Base-by-base conservation (phyloP, 805 yeast genomes). In the Nakazawaea siamensis region DNA sequence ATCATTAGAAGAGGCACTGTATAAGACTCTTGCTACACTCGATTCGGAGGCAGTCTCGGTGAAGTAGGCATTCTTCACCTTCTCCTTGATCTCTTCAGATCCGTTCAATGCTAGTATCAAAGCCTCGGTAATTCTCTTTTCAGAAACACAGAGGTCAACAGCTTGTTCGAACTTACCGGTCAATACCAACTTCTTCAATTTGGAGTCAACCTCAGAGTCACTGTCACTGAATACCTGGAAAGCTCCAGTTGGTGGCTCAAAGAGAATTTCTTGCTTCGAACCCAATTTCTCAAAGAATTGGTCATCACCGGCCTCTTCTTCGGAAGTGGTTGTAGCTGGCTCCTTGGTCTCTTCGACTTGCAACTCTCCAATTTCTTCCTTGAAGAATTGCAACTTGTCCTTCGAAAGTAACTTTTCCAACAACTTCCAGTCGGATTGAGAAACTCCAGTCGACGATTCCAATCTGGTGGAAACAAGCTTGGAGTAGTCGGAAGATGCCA, bases 81-180 rank as follows among this genome's bases (percentile, higher is more conserved):
- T 73, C 35, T 71, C 66, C 45, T 82, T 81, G 52, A 79, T 63
- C 4, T 65, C 66, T 14, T 71, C 76, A 13, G 76, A 55, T 3
- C 80, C 84, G 47, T 76, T 75, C 49, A 82, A 58, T 0, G 97
- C 84, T 41, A 92, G 67, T 18, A 88, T 62, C 45, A 88, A 68
- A 3, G 97, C 96, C 53, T 92, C 97, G 16, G 72, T 55, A 16
- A 86, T 57, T 40, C 71, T 69, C 33, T 72, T 80, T 24, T 73
- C 69, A 29, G 74, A 65, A 40, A 92, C 59, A 43, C 90, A 76
- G 18, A 66, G 50, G 23, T 77, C 70, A 10, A 85, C 76, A 1
- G 97, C 96, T 18, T 68, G 63, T 12, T 70, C 70, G 32, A 70
- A 57, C 33, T 85, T 69, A 40, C 87, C 86, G 12, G 57, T 53